Evolutionary conservation across 352 stramenopile genomes (phyloP).

Genomic region (Globisporangium acanthophoron): DNA sequence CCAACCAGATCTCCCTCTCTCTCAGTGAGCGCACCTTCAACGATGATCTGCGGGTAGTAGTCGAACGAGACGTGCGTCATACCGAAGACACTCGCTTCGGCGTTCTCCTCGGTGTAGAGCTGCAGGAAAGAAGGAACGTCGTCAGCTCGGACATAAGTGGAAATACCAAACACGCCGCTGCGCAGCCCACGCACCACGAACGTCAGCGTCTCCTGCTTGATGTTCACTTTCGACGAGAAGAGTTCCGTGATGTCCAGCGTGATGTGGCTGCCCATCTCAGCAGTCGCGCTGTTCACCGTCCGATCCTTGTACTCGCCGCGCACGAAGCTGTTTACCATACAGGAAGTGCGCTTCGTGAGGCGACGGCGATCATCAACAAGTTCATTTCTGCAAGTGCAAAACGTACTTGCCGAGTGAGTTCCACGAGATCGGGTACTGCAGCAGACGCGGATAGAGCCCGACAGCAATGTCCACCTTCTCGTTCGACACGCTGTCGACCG

Average conservation of each 20-base stretch:
- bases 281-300: conserved; percentile 46
- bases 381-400: not conserved
- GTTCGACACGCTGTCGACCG: conserved; percentile 49
- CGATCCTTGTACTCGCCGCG: conserved; percentile 33
- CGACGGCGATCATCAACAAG: not conserved
- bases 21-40: conserved; percentile 39
- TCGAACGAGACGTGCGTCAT: conserved; percentile 52
- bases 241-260: conserved; percentile 81
- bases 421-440: conserved; percentile 67
- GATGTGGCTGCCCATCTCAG: conserved; percentile 56
- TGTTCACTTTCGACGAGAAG: conserved; percentile 42
- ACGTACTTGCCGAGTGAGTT: conserved; percentile 40
- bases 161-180: no score
- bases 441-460: conserved; percentile 26
- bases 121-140: not conserved
- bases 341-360: not conserved
- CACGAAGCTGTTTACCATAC: conserved; percentile 15
- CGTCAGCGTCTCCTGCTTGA: conserved; percentile 35
- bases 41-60: conserved; percentile 74
- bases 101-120: conserved; percentile 47
- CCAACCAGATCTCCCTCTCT: not conserved
- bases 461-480: conserved; percentile 48
- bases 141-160: not conserved
- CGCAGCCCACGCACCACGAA: conserved; percentile 34
- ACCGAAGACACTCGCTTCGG: conserved; percentile 45